Base-by-base conservation (phyloP, 352 stramenopile genomes). In the Phytopythium montanum region DNA sequence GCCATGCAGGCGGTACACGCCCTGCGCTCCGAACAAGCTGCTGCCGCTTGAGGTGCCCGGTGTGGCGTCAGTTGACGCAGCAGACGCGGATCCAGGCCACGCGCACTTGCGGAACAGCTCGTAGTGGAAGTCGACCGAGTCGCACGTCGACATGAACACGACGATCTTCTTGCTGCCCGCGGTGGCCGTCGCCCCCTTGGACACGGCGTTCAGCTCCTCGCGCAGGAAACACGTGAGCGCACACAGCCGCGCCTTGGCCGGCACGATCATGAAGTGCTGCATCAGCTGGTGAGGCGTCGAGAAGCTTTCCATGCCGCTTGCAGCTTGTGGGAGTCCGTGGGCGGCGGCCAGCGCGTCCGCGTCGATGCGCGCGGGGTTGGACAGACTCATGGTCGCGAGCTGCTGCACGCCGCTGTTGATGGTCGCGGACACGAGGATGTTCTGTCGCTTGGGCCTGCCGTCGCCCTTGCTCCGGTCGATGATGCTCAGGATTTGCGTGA, bases 121-220 rank as follows among this genome's bases (percentile, higher is more conserved):
- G 66, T 96, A 88, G 61, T 99, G 92, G 75, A 98, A 99, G 65
- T 99, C 96, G 28, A 99, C 97, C 33, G 91, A 85, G 59, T 98
- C 96, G 68, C 97, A 99, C 12, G 96, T 99, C 9, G 93, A 97
- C 70, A 99, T 87, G 73, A 99, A 99, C 3, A 99, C 92, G 36
- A 99, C 86, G 28, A 98, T 85, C 66, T 94, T 95, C 16, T 61
- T 65, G 3, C 49, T 41, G 4, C 53, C 59, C 18, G 33, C 44
- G 60, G 57, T 41, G 4, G 39, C 16, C 16, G 54, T 31, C 13
- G 54, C 56, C 23, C 62, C 68, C 36, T 69, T 74, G 25, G 41
- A 62, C 41, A 61, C 74, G 44, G 70, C 33, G 31, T 67, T 51
- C 38, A 92, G 67, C 60, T 94, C 86, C 49, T 89, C 67, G 42